Base-by-base conservation (phyloP, 176 grass and related monocot species). In the Oryza punctata region DNA sequence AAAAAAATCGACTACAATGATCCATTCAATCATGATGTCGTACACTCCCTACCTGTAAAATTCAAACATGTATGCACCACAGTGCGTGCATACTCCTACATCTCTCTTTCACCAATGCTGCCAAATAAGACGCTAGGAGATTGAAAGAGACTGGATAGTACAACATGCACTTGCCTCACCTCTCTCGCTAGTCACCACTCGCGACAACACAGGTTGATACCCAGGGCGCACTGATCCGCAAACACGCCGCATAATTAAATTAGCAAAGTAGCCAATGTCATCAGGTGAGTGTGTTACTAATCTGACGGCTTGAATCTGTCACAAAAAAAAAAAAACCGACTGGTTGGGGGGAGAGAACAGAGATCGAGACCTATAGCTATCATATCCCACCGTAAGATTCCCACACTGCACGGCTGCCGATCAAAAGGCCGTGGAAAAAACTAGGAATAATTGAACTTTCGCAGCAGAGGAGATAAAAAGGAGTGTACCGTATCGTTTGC, bases 71-170 rank as follows among this genome's bases (percentile, higher is more conserved):
- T 13, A 32, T 44, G 65, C 9, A 35, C 15, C 24, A 23, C 8
- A 35, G 6, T 10, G 37, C n/a, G 6, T 10, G 37, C n/a, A 12
- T 63, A 38, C 37, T 38, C 37, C 7, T 38, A 49, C 7, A 57
- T 7, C 16, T 72, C 75, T 23, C 40, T 65, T 72, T 78, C 84
- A 27, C 28, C 3, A 10, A 61, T 65, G 14, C 68, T 43, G 1
- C 30, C 77, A 73, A 67, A 66, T 75, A 44, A 75, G 70, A 24
- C 7, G 59, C 24, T 54, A 33, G 16, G 25, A 81, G 70, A 32
- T 46, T 0, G 70, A 81, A 67, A 87, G 85, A 67, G 70, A 75
- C 69, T 12, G 70, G 61, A 68, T 8, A 23, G 63, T 46, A 29
- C 47, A 29, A 19, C 26, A 19, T 6, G 8, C 79, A 29, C n/a